A percentile compares a stretch with the other conserved stretches of the same genome.
Evolutionary conservation across 2,329 filamentous ascomycete genomes (phyloP).

Genomic region (Neopestalotiopsis clavispora): DNA sequence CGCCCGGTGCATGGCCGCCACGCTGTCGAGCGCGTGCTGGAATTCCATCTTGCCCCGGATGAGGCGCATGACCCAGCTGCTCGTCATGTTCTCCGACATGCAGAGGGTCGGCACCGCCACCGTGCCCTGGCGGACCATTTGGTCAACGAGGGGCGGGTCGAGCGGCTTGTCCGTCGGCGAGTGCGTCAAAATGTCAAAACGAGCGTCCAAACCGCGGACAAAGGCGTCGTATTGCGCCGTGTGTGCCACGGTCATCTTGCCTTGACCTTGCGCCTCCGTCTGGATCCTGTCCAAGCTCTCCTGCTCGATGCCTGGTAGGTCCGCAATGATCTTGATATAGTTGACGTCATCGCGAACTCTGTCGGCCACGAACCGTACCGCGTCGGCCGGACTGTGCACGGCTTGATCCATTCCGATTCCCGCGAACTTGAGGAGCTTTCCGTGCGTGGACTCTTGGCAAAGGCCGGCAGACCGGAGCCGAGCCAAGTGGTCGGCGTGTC

Average conservation of each 20-base stretch:
- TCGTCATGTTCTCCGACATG: slow-evolving; percentile 27
- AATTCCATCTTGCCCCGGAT: slow-evolving; percentile 25
- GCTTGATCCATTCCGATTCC: slow-evolving; percentile 20
- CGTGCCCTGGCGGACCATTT: slow-evolving; percentile 26
- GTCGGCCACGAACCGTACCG: slow-evolving; percentile 24
- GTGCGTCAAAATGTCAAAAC: slow-evolving; percentile 35
- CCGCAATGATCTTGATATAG: slow-evolving; percentile 35
- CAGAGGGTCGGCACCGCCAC: slow-evolving; percentile 34
- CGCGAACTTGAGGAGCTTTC: slow-evolving; percentile 21
- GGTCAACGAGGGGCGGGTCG: slow-evolving; percentile 23
- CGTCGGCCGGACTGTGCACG: slow-evolving; percentile 23
- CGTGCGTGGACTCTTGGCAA: slow-evolving; percentile 26
- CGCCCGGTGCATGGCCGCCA: slow-evolving; percentile 29
- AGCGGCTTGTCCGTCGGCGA: slow-evolving; percentile 32
- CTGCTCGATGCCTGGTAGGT: slow-evolving; percentile 28
- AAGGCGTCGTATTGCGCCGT: slow-evolving; percentile 31
- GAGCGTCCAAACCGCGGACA: slow-evolving; percentile 29
- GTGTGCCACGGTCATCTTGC: slow-evolving; percentile 32
- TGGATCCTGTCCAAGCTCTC: slow-evolving; percentile 29
- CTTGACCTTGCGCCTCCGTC: slow-evolving; percentile 26
- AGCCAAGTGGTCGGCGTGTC: slow-evolving; percentile 25
- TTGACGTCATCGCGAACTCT: slow-evolving; percentile 28
- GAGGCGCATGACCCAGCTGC: slow-evolving; percentile 27
- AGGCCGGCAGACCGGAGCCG: slow-evolving; percentile 23
- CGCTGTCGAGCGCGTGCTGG: slow-evolving; percentile 28